These are phyloP conservation scores for Lyophyllum shimeji DNA, from an alignment of 768 basidiomycete species.

Conservation along the genomic window DNA sequence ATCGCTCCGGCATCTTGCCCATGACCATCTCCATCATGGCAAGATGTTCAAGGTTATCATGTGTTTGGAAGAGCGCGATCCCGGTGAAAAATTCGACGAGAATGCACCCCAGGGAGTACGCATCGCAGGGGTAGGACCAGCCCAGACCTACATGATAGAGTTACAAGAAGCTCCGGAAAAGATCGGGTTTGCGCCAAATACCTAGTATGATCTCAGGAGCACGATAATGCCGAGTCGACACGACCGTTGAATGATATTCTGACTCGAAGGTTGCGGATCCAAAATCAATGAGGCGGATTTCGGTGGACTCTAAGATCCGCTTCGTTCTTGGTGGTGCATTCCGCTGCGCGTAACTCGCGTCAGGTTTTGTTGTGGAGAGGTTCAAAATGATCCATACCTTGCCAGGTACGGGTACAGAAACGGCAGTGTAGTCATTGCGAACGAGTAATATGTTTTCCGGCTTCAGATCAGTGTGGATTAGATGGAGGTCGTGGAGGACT, in stretches of 20 bases:
- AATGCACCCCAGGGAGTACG: constrained; percentile 97
- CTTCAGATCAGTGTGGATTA: constrained; percentile 98
- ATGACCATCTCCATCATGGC: constrained; percentile 99
- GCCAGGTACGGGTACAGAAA: constrained; percentile 58
- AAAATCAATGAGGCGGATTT: constrained; percentile 96
- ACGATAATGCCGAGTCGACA: constrained; percentile 96
- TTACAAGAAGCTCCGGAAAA: background rate
- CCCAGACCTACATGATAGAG: constrained; percentile 68
- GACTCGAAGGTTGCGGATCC: constrained; percentile 97
- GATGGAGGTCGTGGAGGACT: constrained; percentile 90
- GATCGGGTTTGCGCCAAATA: constrained; percentile 35
- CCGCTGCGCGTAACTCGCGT: constrained; percentile 40
- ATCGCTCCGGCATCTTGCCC: constrained; percentile 94
- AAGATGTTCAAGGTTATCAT: constrained; percentile 97
- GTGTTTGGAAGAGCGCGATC: constrained; percentile 97
- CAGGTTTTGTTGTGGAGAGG: constrained; percentile 13
- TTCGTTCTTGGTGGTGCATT: constrained; percentile 67
- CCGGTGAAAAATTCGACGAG: constrained; percentile 99
- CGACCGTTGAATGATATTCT: constrained; percentile 98
- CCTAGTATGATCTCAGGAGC: constrained; percentile 99
- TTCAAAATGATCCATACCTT: constrained; percentile 47
- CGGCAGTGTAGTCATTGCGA: constrained; percentile 70
- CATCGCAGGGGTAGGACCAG: constrained; percentile 98
- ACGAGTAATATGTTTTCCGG: constrained; percentile 98
- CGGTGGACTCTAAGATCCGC: constrained; percentile 80